Percentiles rank a stretch among this genome's conserved stretches.
Evolutionary conservation across 768 basidiomycete genomes (phyloP).

Genomic region (Kwoniella botswanensis): DNA sequence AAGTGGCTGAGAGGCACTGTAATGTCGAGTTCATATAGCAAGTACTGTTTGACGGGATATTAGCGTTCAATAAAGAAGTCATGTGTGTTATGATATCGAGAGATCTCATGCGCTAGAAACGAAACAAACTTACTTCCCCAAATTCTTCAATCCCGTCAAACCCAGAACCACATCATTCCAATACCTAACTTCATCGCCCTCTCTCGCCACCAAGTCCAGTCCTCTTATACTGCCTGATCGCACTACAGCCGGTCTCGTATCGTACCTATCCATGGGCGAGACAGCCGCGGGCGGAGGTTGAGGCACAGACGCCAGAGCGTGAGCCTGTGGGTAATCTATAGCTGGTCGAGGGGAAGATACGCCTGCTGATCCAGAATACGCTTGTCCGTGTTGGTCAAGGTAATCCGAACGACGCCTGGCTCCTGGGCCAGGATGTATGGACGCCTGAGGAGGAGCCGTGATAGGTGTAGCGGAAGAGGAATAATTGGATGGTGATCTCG

Average conservation of each 20-base stretch:
- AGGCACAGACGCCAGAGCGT: constrained; percentile 63
- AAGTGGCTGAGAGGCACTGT: constrained; percentile 92
- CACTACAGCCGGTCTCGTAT: constrained; percentile 63
- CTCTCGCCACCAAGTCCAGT: constrained; percentile 62
- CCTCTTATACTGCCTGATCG: constrained; percentile 51
- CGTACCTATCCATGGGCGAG: constrained; percentile 73
- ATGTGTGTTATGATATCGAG: no score
- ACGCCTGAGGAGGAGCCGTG: constrained; percentile 80
- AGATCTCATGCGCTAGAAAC: neutral
- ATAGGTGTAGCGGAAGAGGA: constrained; percentile 58
- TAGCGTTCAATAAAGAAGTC: no score
- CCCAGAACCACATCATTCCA: constrained; percentile 83
- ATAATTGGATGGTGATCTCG: constrained; percentile 37
- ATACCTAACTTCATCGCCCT: constrained; percentile 80
- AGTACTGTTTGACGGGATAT: constrained; percentile 68
- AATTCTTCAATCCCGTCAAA: constrained; percentile 85
- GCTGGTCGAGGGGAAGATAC: constrained; percentile 65
- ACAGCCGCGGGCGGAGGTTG: constrained; percentile 78
- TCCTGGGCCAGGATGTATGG: constrained; percentile 77
- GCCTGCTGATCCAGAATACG: constrained; percentile 54
- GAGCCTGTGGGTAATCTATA: constrained; percentile 74
- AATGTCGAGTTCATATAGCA: constrained; percentile 99
- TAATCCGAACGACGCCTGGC: constrained; percentile 77
- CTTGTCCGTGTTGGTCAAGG: constrained; percentile 72
- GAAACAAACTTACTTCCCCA: constrained; percentile 60